Percentiles rank a stretch among this genome's conserved stretches.
phyloP scores from a whole-genome alignment of 1,139 yeast genomes.

The Candida sanyaensis region DNA sequence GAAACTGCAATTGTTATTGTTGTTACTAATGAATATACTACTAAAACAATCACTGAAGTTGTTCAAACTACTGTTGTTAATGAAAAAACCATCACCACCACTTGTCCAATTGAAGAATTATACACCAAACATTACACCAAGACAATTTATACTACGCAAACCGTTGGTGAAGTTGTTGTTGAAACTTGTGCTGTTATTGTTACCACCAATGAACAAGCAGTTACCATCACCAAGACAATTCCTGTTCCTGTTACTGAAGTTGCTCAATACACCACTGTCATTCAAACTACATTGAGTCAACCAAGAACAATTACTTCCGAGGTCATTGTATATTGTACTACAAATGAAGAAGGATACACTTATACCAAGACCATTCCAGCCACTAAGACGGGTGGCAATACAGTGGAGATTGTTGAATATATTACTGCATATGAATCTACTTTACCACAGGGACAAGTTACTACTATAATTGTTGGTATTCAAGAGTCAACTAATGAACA shows the following conservation, averaged over 20 bases:
- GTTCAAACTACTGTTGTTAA: slow-evolving; percentile 2
- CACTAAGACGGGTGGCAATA: neutral
- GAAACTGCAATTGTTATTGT: neutral
- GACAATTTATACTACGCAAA: neutral
- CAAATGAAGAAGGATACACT: neutral
- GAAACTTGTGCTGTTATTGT: neutral
- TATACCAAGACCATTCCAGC: neutral
- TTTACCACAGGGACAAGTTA: neutral
- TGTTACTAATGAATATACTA: neutral
- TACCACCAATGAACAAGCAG: neutral
- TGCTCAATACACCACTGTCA: neutral
- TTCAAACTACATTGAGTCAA: neutral
- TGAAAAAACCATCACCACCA: neutral
- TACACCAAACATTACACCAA: neutral
- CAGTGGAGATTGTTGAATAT: neutral
- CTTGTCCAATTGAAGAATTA: slow-evolving; percentile 1
- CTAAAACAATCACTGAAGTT: neutral
- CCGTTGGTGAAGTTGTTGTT: neutral
- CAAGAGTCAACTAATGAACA: neutral
- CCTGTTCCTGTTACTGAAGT: neutral
- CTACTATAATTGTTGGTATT: neutral
- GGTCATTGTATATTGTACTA: neutral
- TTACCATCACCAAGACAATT: neutral
- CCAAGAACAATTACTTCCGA: neutral
- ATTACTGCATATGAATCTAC: neutral